These are phyloP conservation scores for Penicillium silybi DNA, from an alignment of 495 filamentous ascomycete species.

Conservation along the genomic window DNA sequence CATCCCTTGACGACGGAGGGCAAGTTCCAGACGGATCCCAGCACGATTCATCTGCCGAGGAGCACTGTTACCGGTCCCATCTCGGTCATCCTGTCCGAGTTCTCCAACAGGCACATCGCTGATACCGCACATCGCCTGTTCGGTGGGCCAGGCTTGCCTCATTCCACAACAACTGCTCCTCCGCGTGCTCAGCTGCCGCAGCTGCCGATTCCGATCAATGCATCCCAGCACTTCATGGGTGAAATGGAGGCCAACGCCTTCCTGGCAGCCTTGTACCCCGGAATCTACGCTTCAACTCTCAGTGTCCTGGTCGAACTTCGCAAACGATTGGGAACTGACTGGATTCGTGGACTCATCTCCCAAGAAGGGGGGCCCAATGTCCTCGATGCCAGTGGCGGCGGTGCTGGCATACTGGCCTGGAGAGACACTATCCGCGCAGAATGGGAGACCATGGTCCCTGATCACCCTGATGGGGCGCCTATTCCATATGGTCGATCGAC, in stretches of 20 bases:
- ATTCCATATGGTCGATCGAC: slow-evolving; percentile 56
- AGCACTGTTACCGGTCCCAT: slow-evolving; percentile 64
- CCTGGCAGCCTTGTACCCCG: slow-evolving; percentile 73
- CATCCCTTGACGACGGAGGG: slow-evolving; percentile 66
- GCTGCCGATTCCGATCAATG: slow-evolving; percentile 64
- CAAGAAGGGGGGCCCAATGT: slow-evolving; percentile 70
- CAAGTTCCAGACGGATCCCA: slow-evolving; percentile 62
- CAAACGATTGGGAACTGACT: slow-evolving; percentile 75
- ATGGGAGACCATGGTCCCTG: slow-evolving; percentile 60
- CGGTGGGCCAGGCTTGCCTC: slow-evolving; percentile 69
- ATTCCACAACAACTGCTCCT: slow-evolving; percentile 59
- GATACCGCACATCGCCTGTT: slow-evolving; percentile 65
- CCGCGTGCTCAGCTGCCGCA: slow-evolving; percentile 53
- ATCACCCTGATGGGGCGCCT: slow-evolving; percentile 32
- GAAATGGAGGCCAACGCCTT: slow-evolving; percentile 87
- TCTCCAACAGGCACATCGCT: slow-evolving; percentile 66
- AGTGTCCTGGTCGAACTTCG: slow-evolving; percentile 78
- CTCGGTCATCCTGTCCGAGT: slow-evolving; percentile 57
- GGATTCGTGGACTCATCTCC: slow-evolving; percentile 65
- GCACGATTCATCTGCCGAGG: slow-evolving; percentile 67
- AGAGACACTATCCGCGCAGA: slow-evolving; percentile 76
- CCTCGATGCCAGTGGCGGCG: slow-evolving; percentile 80
- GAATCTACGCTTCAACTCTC: slow-evolving; percentile 68
- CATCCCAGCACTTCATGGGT: slow-evolving; percentile 66
- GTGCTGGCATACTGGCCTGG: slow-evolving; percentile 83